Evolutionary conservation across 257 asterid species (phyloP), one percentile per base, ranked within the genome.

Genomic region (Primulina huaijiensis): DNA sequence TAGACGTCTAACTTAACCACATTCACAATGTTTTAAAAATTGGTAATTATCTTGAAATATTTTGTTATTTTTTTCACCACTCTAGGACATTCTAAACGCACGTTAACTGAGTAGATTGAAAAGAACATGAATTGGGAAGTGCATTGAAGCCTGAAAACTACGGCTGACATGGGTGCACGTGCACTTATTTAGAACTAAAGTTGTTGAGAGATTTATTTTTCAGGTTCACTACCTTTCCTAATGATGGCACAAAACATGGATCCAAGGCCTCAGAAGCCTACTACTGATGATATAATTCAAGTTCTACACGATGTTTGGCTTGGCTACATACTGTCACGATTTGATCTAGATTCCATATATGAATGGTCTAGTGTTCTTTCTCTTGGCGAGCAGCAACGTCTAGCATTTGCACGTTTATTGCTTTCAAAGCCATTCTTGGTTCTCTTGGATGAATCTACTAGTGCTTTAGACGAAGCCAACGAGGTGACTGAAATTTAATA

Each of bases 321-420:
- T 27, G 85, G 84, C 64, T 75, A 84, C 69, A 65, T 87, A 53
- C 66, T 88, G 73, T 75, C 88, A 40, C 91, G 93, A 43, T 82
- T 83, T 78, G 81, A 74, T 75, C 78, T 90, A 72, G 97, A 90
- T 81, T 80, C 84, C 23, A 76, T 74, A 16, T 66, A 74, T 56
- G 97, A 90, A 59, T 90, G 97, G 97, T 83, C 97, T 37, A 90
- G 86, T 65, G 91, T 88, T 72, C 95, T 90, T 59, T 90, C 97
- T 68, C 86, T 90, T 75, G 97, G 97, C 10, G 97, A 90, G 87
- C 97, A 90, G 78, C 95, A 86, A 60, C 91, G 97, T 6, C 84
- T 90, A 65, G 95, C 97, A 63, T 90, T 86, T 82, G 97, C 89
- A 12, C 92, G 95, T 50, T 69, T 90, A 71, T 77, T 90, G 84